These are phyloP conservation scores for Allantophomopsis lycopodina DNA, from an alignment of 2,329 filamentous ascomycete genomes.

Conservation along the genomic window DNA sequence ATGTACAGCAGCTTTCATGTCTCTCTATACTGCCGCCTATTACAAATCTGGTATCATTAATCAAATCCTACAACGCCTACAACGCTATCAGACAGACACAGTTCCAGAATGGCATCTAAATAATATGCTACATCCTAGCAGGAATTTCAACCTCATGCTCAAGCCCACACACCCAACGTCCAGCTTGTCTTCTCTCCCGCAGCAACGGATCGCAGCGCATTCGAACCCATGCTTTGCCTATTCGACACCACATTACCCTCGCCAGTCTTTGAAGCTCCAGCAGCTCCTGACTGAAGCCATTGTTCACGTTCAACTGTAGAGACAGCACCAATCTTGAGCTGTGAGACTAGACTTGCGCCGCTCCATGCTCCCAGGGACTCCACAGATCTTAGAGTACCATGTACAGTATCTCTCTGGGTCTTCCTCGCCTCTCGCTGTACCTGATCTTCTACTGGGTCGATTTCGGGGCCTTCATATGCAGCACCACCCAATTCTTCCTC, in stretches of 20 bases:
- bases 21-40: too few relatives aligned
- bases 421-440: conserved; percentile 30
- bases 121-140: background rate
- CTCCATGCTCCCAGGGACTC: conserved; percentile 63
- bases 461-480: conserved; percentile 22
- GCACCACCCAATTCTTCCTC: conserved; percentile 7
- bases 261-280: conserved; percentile 42
- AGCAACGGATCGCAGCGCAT: conserved; percentile 28
- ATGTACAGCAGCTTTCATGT: too few relatives aligned
- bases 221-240: conserved; percentile 50
- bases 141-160: conserved; percentile 1
- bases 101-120: background rate
- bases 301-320: conserved; percentile 58
- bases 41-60: too few relatives aligned
- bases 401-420: conserved; percentile 26
- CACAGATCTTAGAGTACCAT: conserved; percentile 49
- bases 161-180: conserved; percentile 48
- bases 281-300: conserved; percentile 53
- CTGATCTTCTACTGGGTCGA: conserved; percentile 44
- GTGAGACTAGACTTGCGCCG: conserved; percentile 56
- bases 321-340: conserved; percentile 54
- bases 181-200: conserved; percentile 30
- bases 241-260: conserved; percentile 43
- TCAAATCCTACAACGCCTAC: too few relatives aligned
- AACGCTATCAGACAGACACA: too few relatives aligned